Conservation (phyloP, 129 eudicot genomes). For the Flaveria brownii region DNA sequence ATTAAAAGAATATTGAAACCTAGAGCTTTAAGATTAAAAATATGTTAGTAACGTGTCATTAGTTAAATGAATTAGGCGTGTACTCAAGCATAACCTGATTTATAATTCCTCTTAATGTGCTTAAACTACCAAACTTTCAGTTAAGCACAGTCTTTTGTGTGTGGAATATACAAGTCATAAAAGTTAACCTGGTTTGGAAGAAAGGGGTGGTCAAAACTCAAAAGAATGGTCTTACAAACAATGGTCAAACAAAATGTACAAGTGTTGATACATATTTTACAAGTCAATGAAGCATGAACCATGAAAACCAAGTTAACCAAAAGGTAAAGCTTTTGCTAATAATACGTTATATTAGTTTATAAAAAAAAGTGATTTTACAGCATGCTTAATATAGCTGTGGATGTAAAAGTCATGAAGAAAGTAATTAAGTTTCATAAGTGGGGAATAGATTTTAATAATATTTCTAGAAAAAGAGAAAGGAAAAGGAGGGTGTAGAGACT, state of each 20-base stretch:
- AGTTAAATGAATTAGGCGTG: too few relatives aligned
- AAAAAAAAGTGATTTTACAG: background rate
- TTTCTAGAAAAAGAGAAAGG: constrained; percentile 23
- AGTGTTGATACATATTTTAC: background rate
- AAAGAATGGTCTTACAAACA: background rate
- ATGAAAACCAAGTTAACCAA: constrained; percentile 8
- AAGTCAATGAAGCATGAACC: constrained; percentile 14
- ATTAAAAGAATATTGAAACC: too few relatives aligned
- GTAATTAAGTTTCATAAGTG: background rate
- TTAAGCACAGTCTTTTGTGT: background rate
- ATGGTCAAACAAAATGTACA: background rate
- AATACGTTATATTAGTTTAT: background rate
- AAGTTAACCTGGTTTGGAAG: background rate
- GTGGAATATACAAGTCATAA: background rate
- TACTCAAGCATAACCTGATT: background rate
- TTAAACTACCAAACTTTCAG: background rate
- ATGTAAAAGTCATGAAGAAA: background rate
- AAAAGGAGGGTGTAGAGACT: constrained; percentile 19
- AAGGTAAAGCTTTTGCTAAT: constrained; percentile 17
- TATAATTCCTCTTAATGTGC: background rate
- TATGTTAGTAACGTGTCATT: too few relatives aligned
- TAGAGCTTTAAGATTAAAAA: too few relatives aligned
- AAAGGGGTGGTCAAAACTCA: constrained; percentile 14
- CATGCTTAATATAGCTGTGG: background rate
- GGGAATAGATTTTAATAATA: constrained; percentile 9